Evolutionary conservation across 495 filamentous ascomycete genomes (phyloP).

Genomic region (Lophiostoma macrostomum): DNA sequence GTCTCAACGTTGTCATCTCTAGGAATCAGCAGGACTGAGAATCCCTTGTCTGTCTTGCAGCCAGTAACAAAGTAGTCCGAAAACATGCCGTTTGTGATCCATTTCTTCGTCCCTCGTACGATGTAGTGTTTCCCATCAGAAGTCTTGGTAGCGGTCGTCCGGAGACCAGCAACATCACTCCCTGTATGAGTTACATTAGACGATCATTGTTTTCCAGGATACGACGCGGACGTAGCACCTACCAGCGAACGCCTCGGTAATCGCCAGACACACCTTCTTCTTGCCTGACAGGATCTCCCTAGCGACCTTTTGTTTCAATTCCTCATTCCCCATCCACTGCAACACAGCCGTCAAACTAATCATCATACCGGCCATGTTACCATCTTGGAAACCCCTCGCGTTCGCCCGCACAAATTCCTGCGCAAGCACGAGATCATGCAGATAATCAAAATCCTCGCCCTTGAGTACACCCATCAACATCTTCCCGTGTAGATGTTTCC

Average conservation of each 20-base stretch:
- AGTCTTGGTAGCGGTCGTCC: conserved; percentile 78
- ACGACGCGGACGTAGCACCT: neutral
- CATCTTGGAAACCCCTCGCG: conserved; percentile 53
- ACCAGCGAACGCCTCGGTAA: conserved; percentile 80
- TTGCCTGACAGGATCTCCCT: conserved; percentile 72
- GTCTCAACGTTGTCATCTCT: conserved; percentile 69
- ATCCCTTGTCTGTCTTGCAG: conserved; percentile 78
- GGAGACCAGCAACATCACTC: conserved; percentile 78
- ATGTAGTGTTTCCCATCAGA: conserved; percentile 81
- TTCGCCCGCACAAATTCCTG: conserved; percentile 72
- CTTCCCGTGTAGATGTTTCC: conserved; percentile 73
- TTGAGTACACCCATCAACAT: conserved; percentile 66
- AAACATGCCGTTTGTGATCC: conserved; percentile 89
- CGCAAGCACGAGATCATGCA: conserved; percentile 73
- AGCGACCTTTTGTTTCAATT: conserved; percentile 62
- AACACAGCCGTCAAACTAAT: conserved; percentile 79
- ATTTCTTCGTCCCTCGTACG: conserved; percentile 88
- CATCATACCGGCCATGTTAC: conserved; percentile 72
- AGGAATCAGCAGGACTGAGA: conserved; percentile 73
- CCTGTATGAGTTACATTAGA: conserved; percentile 38
- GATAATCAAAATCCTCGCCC: conserved; percentile 82
- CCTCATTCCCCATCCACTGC: conserved; percentile 69
- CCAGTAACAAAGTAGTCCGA: conserved; percentile 80
- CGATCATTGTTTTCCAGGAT: too few relatives aligned
- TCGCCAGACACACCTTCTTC: conserved; percentile 85